Percentiles rank a stretch among this genome's conserved stretches.
Conservation (phyloP, 2,329 filamentous ascomycete species). For the Phialocephala subalpina region DNA sequence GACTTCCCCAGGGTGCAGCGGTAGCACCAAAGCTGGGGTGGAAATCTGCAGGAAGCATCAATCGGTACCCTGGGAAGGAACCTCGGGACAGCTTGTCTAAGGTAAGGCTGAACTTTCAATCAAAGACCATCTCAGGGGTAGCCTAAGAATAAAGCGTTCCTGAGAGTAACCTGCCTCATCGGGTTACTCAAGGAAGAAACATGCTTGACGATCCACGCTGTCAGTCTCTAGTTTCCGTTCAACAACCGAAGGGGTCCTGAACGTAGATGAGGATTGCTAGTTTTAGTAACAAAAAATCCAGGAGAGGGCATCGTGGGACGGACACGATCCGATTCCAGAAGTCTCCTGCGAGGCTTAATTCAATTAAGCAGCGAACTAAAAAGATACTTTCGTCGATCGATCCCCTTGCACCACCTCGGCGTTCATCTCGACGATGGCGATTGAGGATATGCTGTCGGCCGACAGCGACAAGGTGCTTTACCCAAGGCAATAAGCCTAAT, state of each 20-base stretch:
- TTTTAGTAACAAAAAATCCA: not conserved
- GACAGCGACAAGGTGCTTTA: not conserved
- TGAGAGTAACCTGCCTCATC: not conserved
- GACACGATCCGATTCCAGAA: not conserved
- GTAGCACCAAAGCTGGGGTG: not conserved
- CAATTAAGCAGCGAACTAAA: conserved; percentile 5
- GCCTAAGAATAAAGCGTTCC: not conserved
- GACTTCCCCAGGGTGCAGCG: too few species aligned
- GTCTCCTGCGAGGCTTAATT: conserved; percentile 7
- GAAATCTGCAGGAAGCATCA: not conserved
- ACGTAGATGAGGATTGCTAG: not conserved
- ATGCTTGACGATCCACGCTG: not conserved
- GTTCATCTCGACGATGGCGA: too few species aligned
- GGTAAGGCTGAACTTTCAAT: not conserved
- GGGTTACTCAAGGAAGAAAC: not conserved
- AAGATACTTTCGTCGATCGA: not conserved
- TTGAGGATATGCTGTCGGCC: too few species aligned
- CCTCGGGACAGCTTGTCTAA: not conserved
- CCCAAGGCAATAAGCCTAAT: not conserved
- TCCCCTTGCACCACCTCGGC: not conserved
- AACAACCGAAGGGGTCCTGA: not conserved
- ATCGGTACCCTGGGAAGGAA: not conserved
- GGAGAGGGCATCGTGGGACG: not conserved
- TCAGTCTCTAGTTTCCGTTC: not conserved
- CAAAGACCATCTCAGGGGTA: not conserved